These are phyloP conservation scores for Teunomyces stri DNA, from an alignment of 805 yeast species.

Conservation along the genomic window DNA sequence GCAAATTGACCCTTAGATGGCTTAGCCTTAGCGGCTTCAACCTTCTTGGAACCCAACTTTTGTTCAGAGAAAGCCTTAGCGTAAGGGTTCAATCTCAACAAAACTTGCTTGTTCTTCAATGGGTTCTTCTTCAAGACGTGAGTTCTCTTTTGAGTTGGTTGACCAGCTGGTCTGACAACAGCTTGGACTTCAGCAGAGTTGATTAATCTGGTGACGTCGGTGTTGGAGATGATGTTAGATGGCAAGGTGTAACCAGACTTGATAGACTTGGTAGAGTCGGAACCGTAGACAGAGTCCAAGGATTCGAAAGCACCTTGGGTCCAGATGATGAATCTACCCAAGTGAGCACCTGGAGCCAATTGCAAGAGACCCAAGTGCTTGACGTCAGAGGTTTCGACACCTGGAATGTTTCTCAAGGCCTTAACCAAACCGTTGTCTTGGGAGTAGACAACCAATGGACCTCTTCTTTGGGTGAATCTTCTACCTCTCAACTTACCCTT, in stretches of 20 bases:
- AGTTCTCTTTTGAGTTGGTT: conserved; percentile 94
- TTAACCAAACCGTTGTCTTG: conserved; percentile 96
- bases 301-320: conserved; percentile 97
- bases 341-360: conserved; percentile 99
- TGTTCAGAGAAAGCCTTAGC: conserved; percentile 95
- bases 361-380: conserved; percentile 91
- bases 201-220: conserved; percentile 96
- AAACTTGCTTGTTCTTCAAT: conserved; percentile 97
- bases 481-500: conserved; percentile 99
- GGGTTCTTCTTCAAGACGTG: conserved; percentile 86
- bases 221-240: conserved; percentile 87
- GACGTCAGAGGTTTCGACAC: conserved; percentile 97
- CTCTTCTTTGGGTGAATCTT: conserved; percentile 99
- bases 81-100: conserved; percentile 98
- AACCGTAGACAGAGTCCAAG: conserved; percentile 96
- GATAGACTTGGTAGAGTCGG: conserved; percentile 77
- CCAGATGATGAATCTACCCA: conserved; percentile 99
- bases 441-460: conserved; percentile 98
- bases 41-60: conserved; percentile 84
- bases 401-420: conserved; percentile 99
- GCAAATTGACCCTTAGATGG: conserved; percentile 73
- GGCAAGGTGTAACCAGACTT: conserved; percentile 93
- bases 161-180: conserved; percentile 95
- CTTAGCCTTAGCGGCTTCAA: conserved; percentile 56
- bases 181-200: conserved; percentile 99